Conservation (phyloP, 495 filamentous ascomycete genomes). For the Penicillium bialowiezense region DNA sequence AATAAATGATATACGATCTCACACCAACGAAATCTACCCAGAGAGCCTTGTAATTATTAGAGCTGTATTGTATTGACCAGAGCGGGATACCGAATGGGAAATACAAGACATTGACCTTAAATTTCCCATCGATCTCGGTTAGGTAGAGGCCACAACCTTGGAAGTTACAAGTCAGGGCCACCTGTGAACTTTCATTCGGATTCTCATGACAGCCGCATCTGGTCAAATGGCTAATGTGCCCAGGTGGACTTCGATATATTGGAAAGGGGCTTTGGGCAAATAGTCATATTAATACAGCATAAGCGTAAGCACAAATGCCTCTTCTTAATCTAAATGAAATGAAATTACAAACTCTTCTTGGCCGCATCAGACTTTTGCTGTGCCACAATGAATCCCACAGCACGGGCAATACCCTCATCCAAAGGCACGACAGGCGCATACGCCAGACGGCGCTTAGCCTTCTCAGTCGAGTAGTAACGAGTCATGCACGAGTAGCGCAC, state of each 20-base stretch:
- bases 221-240: too few relatives aligned
- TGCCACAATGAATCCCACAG: slow-evolving; percentile 65
- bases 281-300: slow-evolving; percentile 26
- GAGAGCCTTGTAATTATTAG: too few relatives aligned
- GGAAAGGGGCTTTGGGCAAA: neutral
- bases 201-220: too few relatives aligned
- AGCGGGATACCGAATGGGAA: too few relatives aligned
- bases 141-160: too few relatives aligned
- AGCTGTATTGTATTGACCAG: too few relatives aligned
- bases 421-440: slow-evolving; percentile 73
- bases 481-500: slow-evolving; percentile 79
- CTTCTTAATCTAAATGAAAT: slow-evolving; percentile 3
- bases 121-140: too few relatives aligned
- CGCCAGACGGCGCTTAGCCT: slow-evolving; percentile 74
- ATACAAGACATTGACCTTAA: too few relatives aligned
- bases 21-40: too few relatives aligned
- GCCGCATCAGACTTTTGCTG: slow-evolving; percentile 30
- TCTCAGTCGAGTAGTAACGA: slow-evolving; percentile 80
- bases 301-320: neutral
- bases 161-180: too few relatives aligned
- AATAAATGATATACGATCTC: neutral
- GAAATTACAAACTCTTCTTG: slow-evolving; percentile 43
- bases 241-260: too few relatives aligned
- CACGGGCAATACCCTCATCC: slow-evolving; percentile 69
- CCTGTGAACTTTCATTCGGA: too few relatives aligned